Base-by-base conservation (phyloP, 2,329 filamentous ascomycete genomes). In the Ophiostoma ulmi region DNA sequence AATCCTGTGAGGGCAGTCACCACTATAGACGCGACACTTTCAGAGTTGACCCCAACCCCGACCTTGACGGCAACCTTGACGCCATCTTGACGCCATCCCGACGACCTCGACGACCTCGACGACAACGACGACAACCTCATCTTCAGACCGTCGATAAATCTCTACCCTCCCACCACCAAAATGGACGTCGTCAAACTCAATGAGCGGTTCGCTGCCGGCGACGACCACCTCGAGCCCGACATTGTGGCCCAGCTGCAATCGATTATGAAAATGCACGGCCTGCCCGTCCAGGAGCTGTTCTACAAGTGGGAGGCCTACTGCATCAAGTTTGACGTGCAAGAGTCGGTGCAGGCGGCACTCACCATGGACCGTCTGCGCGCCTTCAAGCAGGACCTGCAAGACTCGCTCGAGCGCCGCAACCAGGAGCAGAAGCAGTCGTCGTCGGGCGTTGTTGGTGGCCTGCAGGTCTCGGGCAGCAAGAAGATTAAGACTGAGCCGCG, bases 251-350 rank as follows among this genome's bases (percentile, higher is more conserved):
- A 97, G 81, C 84, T 99, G 75, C 86, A 91, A 78, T 96, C 93
- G 72, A 96, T 97, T 78, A 86, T 95, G 81, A 89, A 90, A 70
- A 84, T 98, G 72, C 92, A 97, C 80, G 88, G 88, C 67, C 86
- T 98, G 72, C 87, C 89, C 20, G 85, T 89, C 44, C 90, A 98
- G 79, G 95, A 98, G 78, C 84, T 98, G 36, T 97, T 93, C 80
- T 97, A 93, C 87, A 98, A 98, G 85, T 99, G 95, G 95, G 95
- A 99, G 80, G 94, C 93, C 0, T 98, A 97, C 84, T 94, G 91
- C 80, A 90, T 99, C 78, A 48, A 67, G 22, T 48, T 48, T 44
- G 92, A 94, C 35, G 83, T 88, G 38, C 39, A 61, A 67, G 92
- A 96, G 71, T 91, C 93, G 71, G 89, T 89, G 73, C 89, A 85